Percentiles rank a stretch among this genome's conserved stretches.
Evolutionary conservation across 208 protist genomes (phyloP).

Genomic region (Balamuthia mandrillaris): DNA sequence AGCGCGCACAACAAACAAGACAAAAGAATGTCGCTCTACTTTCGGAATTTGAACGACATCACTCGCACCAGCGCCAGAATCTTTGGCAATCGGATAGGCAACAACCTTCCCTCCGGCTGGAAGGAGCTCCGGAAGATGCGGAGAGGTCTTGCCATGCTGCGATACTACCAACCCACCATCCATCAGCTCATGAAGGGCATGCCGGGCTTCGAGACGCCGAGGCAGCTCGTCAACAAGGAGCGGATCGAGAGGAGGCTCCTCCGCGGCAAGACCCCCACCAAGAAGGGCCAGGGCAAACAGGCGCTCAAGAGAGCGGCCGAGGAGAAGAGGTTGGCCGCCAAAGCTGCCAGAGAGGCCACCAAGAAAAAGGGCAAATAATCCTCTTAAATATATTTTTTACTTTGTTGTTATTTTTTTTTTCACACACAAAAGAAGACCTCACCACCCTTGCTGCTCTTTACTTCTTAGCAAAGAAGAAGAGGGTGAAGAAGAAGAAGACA

Average conservation of each 20-base stretch:
- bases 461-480: too few relatives aligned
- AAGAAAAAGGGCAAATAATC: conserved; percentile 39
- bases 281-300: conserved; percentile 17
- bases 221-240: neutral
- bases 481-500: too few relatives aligned
- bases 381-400: too few relatives aligned
- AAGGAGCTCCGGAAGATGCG: neutral
- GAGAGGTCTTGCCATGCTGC: neutral
- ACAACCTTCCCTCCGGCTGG: neutral
- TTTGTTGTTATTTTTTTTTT: too few relatives aligned
- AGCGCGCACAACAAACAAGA: too few relatives aligned
- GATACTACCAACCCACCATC: conserved; percentile 4
- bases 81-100: neutral
- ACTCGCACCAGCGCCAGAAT: neutral
- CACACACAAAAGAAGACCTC: too few relatives aligned
- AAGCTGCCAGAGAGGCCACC: neutral
- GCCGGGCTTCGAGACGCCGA: neutral
- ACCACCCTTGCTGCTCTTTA: too few relatives aligned
- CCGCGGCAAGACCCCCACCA: conserved; percentile 1
- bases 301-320: conserved; percentile 6
- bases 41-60: neutral
- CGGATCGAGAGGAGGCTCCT: neutral
- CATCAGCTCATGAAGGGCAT: neutral
- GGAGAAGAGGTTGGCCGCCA: conserved; percentile 33
- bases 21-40: neutral